Evolutionary conservation across 306 rosid genomes (phyloP).

Genomic region (Prinsepia uniflora): DNA sequence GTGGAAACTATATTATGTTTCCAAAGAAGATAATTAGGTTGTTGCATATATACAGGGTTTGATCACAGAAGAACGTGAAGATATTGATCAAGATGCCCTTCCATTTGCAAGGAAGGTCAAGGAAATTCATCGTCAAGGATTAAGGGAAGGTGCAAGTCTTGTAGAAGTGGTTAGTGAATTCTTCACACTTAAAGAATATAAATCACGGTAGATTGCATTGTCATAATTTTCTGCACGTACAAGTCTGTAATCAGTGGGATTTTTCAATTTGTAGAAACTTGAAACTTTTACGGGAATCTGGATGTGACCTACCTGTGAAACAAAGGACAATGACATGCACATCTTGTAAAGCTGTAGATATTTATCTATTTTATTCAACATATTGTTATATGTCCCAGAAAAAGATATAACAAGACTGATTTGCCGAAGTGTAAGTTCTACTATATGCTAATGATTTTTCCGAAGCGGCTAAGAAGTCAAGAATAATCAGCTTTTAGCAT

Average conservation of each 20-base stretch:
- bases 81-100: slow-evolving; percentile 79
- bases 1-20: slow-evolving; percentile 19
- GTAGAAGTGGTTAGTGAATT: slow-evolving; percentile 83
- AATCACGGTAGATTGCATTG: neutral
- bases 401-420: neutral
- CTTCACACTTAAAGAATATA: neutral
- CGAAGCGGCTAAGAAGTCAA: neutral
- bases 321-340: neutral
- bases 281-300: slow-evolving; percentile 5
- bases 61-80: slow-evolving; percentile 81
- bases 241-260: neutral
- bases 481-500: neutral
- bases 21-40: slow-evolving; percentile 11
- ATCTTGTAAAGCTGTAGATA: neutral
- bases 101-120: slow-evolving; percentile 86
- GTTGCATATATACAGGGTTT: slow-evolving; percentile 58
- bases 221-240: slow-evolving; percentile 2
- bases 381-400: neutral
- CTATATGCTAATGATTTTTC: too few species aligned
- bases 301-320: neutral
- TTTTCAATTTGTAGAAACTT: neutral
- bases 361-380: neutral
- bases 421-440: neutral
- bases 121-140: slow-evolving; percentile 83
- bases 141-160: slow-evolving; percentile 91